Evolutionary conservation across 495 filamentous ascomycete species (phyloP).

Genomic region (Apodospora peruviana): DNA sequence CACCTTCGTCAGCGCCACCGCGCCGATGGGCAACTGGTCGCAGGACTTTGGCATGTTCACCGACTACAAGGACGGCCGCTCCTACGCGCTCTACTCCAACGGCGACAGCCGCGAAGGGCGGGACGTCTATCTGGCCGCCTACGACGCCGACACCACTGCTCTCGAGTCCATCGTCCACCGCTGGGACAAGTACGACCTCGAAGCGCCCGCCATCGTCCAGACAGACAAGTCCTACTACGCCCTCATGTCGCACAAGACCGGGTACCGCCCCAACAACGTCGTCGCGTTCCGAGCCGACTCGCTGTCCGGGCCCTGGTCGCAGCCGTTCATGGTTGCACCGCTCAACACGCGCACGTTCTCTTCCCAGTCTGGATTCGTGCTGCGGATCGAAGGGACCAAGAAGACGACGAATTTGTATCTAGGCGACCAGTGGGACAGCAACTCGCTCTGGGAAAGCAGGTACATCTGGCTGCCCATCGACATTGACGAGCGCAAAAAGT

Average conservation of each 20-base stretch:
- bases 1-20: constrained; percentile 30
- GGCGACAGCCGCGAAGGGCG: constrained; percentile 34
- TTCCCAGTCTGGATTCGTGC: constrained; percentile 46
- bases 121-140: constrained; percentile 37
- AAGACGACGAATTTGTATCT: constrained; percentile 48
- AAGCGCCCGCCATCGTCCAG: constrained; percentile 39
- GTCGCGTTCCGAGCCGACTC: constrained; percentile 42
- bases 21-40: constrained; percentile 42
- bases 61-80: constrained; percentile 36
- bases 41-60: constrained; percentile 44
- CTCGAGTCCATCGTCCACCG: constrained; percentile 35
- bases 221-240: constrained; percentile 40
- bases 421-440: constrained; percentile 49
- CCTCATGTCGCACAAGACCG: constrained; percentile 43
- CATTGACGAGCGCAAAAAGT: constrained; percentile 33
- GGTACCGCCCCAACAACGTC: constrained; percentile 43
- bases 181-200: constrained; percentile 41
- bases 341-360: constrained; percentile 46
- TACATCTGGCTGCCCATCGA: constrained; percentile 49
- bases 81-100: constrained; percentile 40
- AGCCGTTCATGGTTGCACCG: constrained; percentile 43
- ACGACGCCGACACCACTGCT: constrained; percentile 29
- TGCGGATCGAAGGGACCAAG: constrained; percentile 39
- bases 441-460: constrained; percentile 45
- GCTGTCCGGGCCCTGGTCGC: constrained; percentile 46